Percentiles rank a stretch among this genome's conserved stretches.
phyloP scores from a whole-genome alignment of 2,329 filamentous ascomycete genomes.

The Sclerotinia subarctica region DNA sequence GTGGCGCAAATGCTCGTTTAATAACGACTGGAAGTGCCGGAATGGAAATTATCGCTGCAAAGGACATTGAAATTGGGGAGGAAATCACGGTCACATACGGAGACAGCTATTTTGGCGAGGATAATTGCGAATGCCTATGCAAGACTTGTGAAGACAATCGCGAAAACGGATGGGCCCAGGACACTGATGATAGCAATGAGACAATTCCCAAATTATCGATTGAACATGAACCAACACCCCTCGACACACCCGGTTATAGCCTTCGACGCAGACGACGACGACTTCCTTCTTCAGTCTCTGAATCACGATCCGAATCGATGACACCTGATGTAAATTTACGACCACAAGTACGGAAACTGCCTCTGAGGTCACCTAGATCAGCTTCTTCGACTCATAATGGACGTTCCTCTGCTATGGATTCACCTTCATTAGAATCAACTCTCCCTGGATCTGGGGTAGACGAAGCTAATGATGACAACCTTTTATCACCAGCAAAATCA shows the following conservation, averaged over 20 bases:
- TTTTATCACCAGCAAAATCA: neutral
- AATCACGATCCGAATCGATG: slow-evolving; percentile 55
- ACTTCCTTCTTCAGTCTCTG: slow-evolving; percentile 47
- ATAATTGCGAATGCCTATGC: slow-evolving; percentile 94
- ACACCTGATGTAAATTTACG: slow-evolving; percentile 49
- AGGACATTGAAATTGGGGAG: slow-evolving; percentile 79
- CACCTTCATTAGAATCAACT: slow-evolving; percentile 28
- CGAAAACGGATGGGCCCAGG: slow-evolving; percentile 76
- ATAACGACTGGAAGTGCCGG: slow-evolving; percentile 79
- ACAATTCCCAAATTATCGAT: slow-evolving; percentile 34
- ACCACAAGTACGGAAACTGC: slow-evolving; percentile 34
- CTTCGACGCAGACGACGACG: slow-evolving; percentile 49
- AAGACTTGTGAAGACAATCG: slow-evolving; percentile 73
- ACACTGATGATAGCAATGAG: slow-evolving; percentile 42
- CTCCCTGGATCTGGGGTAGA: neutral
- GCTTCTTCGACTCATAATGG: slow-evolving; percentile 30
- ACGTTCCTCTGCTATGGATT: slow-evolving; percentile 27
- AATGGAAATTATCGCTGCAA: slow-evolving; percentile 84
- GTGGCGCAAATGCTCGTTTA: slow-evolving; percentile 83
- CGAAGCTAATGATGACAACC: neutral
- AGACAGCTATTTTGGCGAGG: slow-evolving; percentile 90
- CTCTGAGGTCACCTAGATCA: slow-evolving; percentile 26
- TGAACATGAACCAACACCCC: slow-evolving; percentile 30
- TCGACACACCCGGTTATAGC: slow-evolving; percentile 46
- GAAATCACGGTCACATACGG: slow-evolving; percentile 97